Percentiles rank a stretch among this genome's conserved stretches.
Evolutionary conservation across 805 yeast genomes (phyloP).

Genomic region (Jamesozyma rosinii): DNA sequence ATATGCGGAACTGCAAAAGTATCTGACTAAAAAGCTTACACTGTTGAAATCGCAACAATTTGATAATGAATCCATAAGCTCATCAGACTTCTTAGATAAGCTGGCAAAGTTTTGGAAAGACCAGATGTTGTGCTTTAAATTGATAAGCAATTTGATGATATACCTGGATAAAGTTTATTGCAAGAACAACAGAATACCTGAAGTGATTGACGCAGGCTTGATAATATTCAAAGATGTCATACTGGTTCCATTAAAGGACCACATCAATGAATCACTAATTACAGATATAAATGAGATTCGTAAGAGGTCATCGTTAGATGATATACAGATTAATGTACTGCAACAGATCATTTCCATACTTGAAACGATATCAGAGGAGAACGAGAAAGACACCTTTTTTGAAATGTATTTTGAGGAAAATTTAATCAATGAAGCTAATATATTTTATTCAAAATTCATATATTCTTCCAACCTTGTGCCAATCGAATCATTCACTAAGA

Average conservation of each 20-base stretch:
- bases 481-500: conserved; percentile 43
- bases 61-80: conserved; percentile 6
- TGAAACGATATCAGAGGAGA: conserved; percentile 45
- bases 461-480: conserved; percentile 41
- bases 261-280: conserved; percentile 43
- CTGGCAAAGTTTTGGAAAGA: conserved; percentile 50
- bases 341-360: conserved; percentile 61
- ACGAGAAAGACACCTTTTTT: conserved; percentile 54
- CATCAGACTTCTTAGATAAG: conserved; percentile 32
- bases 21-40: conserved; percentile 9
- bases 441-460: conserved; percentile 45
- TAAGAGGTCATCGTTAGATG: neutral
- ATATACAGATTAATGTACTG: conserved; percentile 36
- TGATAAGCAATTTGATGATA: conserved; percentile 77
- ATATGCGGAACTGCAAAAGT: conserved; percentile 8
- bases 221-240: conserved; percentile 54
- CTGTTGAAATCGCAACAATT: conserved; percentile 1
- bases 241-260: conserved; percentile 40
- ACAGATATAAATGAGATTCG: conserved; percentile 23
- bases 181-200: conserved; percentile 52
- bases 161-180: conserved; percentile 81
- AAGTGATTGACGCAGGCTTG: conserved; percentile 67
- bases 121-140: conserved; percentile 61
- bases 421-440: conserved; percentile 45
- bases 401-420: conserved; percentile 56